Evolutionary conservation across 129 eudicot genomes (phyloP), one percentile per base, ranked within the genome.

Genomic region (Ambrosia artemisiifolia): DNA sequence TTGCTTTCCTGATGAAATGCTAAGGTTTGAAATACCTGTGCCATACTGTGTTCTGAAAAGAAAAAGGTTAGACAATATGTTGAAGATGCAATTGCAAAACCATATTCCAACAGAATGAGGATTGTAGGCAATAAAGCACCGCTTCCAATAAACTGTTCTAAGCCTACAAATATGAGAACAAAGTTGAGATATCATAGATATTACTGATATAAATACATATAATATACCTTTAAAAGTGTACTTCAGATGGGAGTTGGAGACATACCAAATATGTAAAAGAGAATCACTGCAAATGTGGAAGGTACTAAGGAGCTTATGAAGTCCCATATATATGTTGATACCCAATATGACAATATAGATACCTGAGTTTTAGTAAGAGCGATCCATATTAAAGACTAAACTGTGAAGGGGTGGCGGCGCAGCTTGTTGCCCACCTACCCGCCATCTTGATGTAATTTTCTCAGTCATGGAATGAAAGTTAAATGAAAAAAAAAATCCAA

Each of bases 11-110:
- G 55, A 18, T 19, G 20, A 62, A 73, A 75, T 73, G 54, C 32
- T 79, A 71, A 71, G 67, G 61, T 33, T 59, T 16, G 60, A 47
- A 72, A 67, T 75, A 92, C 98, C 96, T 92, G 98, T 70, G 99
- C 99, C 88, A 84, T 80, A 75, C 93, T 87, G 75, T 94, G 99
- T 63, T 94, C 97, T 51, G 97, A 76, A 80, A 94, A 94, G 92
- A 90, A 90, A 81, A 94, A 94, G 17, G 99, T 90, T 53, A 94
- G 84, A 74, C 99, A 94, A 80, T 94, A 94, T 67, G 99, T 94
- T 64, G 99, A 94, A 67, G 99, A 94, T 47, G 99, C 95, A 79
- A 88, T 74, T 46, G 99, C 95, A 67, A 83, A 84, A 65, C 99
- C 99, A 79, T 90, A 94, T 85, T 73, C 99, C 72, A 94, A 67